Evolutionary conservation across 2,329 filamentous ascomycete genomes (phyloP).

Genomic region (Gremmenia infestans): DNA sequence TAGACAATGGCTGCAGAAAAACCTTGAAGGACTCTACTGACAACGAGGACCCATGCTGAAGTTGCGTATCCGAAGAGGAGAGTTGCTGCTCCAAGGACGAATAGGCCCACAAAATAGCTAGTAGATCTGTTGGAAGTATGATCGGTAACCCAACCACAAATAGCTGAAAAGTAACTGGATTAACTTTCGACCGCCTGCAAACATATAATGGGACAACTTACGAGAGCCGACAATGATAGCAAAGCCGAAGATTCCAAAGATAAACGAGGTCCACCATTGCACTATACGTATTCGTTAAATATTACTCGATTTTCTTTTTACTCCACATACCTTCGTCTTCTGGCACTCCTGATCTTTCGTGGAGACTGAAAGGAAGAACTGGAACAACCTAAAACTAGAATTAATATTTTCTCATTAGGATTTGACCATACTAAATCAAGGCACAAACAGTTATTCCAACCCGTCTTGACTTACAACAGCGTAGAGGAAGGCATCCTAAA

Average conservation of each 20-base stretch:
- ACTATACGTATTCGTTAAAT: neutral
- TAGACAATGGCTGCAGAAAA: conserved; percentile 65
- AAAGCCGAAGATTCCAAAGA: conserved; percentile 9
- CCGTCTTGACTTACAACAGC: neutral
- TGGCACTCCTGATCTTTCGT: neutral
- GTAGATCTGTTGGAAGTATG: neutral
- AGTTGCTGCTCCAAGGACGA: conserved; percentile 44
- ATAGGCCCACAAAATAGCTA: conserved; percentile 56
- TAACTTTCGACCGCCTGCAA: too few relatives aligned
- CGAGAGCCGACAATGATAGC: conserved; percentile 7
- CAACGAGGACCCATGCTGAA: conserved; percentile 53
- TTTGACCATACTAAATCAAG: neutral
- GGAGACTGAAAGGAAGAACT: neutral
- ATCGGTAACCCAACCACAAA: conserved; percentile 1
- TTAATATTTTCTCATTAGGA: too few relatives aligned
- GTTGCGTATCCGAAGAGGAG: conserved; percentile 60
- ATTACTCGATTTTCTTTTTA: neutral
- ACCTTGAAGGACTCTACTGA: conserved; percentile 62
- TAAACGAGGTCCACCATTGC: conserved; percentile 10
- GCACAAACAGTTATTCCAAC: neutral
- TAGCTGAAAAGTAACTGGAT: neutral
- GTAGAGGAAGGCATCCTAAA: conserved; percentile 3
- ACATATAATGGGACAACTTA: neutral
- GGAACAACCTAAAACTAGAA: neutral
- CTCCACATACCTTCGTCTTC: neutral